Evolutionary conservation across 257 asterid genomes (phyloP).

Genomic region (Forsythia viridissima): DNA sequence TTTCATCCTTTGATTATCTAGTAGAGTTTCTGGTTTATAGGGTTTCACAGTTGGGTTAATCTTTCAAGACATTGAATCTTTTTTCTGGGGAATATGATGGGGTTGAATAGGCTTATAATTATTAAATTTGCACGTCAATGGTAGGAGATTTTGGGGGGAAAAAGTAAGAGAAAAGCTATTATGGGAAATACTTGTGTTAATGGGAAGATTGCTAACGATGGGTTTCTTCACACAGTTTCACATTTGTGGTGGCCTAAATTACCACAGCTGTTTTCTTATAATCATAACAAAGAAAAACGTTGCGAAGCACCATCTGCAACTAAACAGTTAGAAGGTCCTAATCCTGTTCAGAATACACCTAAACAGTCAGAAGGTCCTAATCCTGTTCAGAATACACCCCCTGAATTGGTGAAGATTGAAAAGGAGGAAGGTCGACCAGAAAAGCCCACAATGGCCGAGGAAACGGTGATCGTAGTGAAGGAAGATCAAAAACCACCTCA

Average conservation of each 20-base stretch:
- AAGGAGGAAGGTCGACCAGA: slow-evolving; percentile 1
- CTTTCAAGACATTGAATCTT: background rate
- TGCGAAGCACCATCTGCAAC: background rate
- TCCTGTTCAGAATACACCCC: slow-evolving; percentile 26
- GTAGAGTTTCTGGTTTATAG: background rate
- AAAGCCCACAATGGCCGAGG: slow-evolving; percentile 6
- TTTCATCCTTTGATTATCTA: background rate
- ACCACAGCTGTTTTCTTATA: slow-evolving; percentile 12
- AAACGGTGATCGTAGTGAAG: slow-evolving; percentile 22
- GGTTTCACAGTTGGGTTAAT: slow-evolving; percentile 1
- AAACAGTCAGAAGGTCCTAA: background rate
- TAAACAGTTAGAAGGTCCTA: slow-evolving; percentile 11
- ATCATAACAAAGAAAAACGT: background rate
- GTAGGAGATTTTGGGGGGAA: background rate
- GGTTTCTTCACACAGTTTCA: slow-evolving; percentile 27
- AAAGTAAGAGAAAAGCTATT: background rate
- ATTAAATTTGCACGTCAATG: slow-evolving; percentile 6
- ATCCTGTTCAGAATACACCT: slow-evolving; percentile 20
- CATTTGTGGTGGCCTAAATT: slow-evolving; percentile 30
- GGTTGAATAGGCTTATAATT: background rate
- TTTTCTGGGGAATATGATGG: slow-evolving; percentile 1
- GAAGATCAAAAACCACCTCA: slow-evolving; percentile 23
- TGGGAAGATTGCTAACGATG: slow-evolving; percentile 28
- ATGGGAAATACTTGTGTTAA: slow-evolving; percentile 45
- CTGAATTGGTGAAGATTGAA: slow-evolving; percentile 35